These are phyloP conservation scores for Scutellaria galericulata DNA, from an alignment of 257 asterid genomes.

Conservation along the genomic window DNA sequence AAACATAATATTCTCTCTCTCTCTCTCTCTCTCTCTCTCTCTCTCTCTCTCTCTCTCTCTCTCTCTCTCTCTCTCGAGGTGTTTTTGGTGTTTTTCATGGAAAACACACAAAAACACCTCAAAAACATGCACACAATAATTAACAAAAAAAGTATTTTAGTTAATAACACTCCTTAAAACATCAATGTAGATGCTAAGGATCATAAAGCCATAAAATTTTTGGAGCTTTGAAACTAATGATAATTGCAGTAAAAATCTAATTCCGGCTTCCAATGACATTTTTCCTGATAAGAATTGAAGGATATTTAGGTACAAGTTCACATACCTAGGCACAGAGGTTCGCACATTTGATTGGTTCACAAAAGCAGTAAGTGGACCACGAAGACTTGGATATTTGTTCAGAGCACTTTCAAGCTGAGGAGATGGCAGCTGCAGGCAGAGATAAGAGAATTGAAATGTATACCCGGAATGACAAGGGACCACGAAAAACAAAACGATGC, in stretches of 20 bases:
- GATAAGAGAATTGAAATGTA: slow-evolving; percentile 26
- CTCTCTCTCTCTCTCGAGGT: too few species aligned
- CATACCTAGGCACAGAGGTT: slow-evolving; percentile 80
- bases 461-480: slow-evolving; percentile 14
- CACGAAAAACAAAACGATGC: slow-evolving; percentile 7
- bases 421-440: slow-evolving; percentile 87
- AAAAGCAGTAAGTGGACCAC: slow-evolving; percentile 73
- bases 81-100: too few species aligned
- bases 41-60: too few species aligned
- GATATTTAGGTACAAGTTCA: background rate
- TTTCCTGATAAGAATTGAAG: background rate
- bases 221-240: background rate
- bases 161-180: too few species aligned
- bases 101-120: too few species aligned
- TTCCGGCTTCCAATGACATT: background rate
- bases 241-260: background rate
- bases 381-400: slow-evolving; percentile 79
- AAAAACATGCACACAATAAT: too few species aligned
- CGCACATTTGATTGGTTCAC: slow-evolving; percentile 61
- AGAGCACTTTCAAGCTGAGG: slow-evolving; percentile 90
- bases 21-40: too few species aligned
- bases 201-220: background rate
- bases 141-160: too few species aligned
- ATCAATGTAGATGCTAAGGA: background rate
- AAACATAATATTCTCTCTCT: too few species aligned